Evolutionary conservation across 495 filamentous ascomycete genomes (phyloP), one percentile per base, ranked within the genome.

Genomic region (Penicillium bovifimosum): DNA sequence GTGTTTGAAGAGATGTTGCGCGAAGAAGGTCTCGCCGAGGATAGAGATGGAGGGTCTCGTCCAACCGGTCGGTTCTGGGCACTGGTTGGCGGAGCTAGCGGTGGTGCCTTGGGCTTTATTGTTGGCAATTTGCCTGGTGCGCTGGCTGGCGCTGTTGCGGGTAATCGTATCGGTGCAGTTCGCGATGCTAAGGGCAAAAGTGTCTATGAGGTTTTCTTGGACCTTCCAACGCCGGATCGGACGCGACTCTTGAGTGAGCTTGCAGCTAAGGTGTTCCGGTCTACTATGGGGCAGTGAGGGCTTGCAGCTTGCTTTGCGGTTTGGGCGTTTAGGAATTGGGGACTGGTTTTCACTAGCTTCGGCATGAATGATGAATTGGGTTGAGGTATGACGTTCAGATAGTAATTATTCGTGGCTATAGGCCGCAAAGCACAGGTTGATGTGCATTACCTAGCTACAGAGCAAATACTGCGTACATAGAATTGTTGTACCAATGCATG

Each of bases 1-100:
- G 86, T 90, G 2, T 98, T 98, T 63, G 95, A 98, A 76, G 93
- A 98, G 77, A 98, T 98, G 93, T 70, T 97, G 68, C 81, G 87
- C 31, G 93, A 98, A 59, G 87, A 96, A 64, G 93, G 92, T 0
- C 78, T 97, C 68, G 85, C 86, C 0, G 83, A 84, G 49, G 78
- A 80, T 16, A 68, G 74, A 0, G 54, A 50, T 14, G 61, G 69
- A 11, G 67, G 60, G 14, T 59, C 57, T 24, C 59, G 54, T 3
- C 85, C 86, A 14, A 90, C 83, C 1, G 76, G 81, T 17, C 85
- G 83, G 53, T 91, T 97, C 65, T 98, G 93, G 92, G 77, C 83
- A 24, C 59, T 96, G 31, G 69, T 96, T 9, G 93, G 93, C 10
- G 90, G 89, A 2, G 55, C 95, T 9, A 92, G 88, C 62, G 93